Base-by-base conservation (phyloP, 108 stramenopile species). In the Cafeteria roenbergensis region DNA sequence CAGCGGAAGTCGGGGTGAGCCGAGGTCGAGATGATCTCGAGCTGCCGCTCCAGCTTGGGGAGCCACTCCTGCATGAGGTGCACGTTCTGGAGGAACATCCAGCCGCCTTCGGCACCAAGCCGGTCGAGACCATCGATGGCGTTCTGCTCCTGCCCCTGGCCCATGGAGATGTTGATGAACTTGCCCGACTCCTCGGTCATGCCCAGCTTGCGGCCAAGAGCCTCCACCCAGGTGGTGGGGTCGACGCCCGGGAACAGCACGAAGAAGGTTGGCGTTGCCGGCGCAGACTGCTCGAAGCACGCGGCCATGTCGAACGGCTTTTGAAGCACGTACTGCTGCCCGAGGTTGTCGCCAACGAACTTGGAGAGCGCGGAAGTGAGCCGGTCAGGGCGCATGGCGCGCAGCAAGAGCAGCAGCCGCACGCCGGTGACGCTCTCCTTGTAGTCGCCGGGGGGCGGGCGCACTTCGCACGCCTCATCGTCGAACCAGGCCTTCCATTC, bases 81-180 rank as follows among this genome's bases (percentile, higher is more conserved):
- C 42, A 85, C 83, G 58, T 89, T 87, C 69, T 87, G 86, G 26
- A 89, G 81, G 85, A 87, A 84, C 34, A 89, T 83, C 88, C 88
- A 89, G 26, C 86, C 84, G 6, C 88, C 88, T 34, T 78, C 71
- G 64, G 80, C 79, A 14, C 86, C 86, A 29, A 75, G 78, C 26
- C 64, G 64, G 31, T 75, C 71, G 3, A 83, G 70, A 21, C 75
- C 71, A 6, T 77, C 73, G 64, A 87, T 85, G 30, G 85, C 86
- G 26, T 72, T 80, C 14, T 67, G 76, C 66, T 87, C 86, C 57
- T 86, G 85, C 17, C 85, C 86, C 57, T 87, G 86, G 21, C 88
- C 85, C 86, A 88, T 88, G 36, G 83, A 84, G 61, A 88, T 88
- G 68, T 86, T 86, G 55, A 82, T 68, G 71, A 86, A 88, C 26